Conservation (phyloP, 1,139 yeast genomes). For the Pneumocystis carinii region DNA sequence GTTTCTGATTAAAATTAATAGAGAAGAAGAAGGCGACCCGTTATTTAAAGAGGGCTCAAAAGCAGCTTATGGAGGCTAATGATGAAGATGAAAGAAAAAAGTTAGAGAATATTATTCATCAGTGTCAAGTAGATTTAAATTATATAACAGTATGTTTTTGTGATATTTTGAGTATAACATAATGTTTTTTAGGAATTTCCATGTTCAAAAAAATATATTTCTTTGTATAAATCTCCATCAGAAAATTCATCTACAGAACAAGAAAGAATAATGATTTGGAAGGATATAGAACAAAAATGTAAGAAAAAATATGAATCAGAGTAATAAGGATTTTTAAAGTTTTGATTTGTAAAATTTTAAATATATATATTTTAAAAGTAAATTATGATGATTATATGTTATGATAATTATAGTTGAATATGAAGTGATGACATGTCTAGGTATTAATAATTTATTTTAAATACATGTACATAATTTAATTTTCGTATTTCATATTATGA, state of each 20-base stretch:
- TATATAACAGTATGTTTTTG: slow-evolving; percentile 4
- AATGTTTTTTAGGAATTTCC: slow-evolving; percentile 6
- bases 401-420: neutral
- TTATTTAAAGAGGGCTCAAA: slow-evolving; percentile 44
- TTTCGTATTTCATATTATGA: neutral
- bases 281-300: neutral
- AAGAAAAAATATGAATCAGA: neutral
- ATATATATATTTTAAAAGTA: neutral
- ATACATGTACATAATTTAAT: neutral
- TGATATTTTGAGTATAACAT: neutral
- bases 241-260: neutral
- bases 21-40: slow-evolving; percentile 80
- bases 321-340: neutral
- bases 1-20: neutral
- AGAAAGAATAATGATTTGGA: neutral
- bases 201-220: slow-evolving; percentile 10
- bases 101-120: slow-evolving; percentile 2
- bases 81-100: slow-evolving; percentile 5
- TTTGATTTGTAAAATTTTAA: neutral
- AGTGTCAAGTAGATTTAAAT: slow-evolving; percentile 6
- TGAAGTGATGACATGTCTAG: neutral
- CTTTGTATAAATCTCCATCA: slow-evolving; percentile 6
- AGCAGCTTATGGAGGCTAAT: slow-evolving; percentile 52
- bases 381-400: neutral
- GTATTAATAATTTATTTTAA: neutral